Base-by-base conservation (phyloP, 192 early-diverging fungal genomes). In the Podila clonocystis region DNA sequence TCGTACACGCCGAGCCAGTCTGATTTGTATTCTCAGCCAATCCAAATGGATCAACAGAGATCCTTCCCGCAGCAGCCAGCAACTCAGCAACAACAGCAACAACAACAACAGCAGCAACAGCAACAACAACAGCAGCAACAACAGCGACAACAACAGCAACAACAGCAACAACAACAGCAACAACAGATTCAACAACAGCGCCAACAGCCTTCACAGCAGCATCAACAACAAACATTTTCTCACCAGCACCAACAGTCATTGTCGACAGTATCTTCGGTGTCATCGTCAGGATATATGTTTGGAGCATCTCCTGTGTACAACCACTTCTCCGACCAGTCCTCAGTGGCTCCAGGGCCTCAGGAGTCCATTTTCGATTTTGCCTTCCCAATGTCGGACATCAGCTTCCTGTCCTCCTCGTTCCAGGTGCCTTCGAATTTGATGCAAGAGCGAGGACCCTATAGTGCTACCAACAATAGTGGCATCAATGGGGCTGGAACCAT, bases 321-420 rank as follows among this genome's bases (percentile, higher is more conserved):
- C 26, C 65, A 68, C 28, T 68, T 55, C 15, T 57, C 68, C 15
- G 58, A 41, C 3, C 45, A 58, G 22, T 24, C 61, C 17, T 45
- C 75, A 9, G 30, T 38, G 5, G 49, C 55, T 8, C 62, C 36
- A n/a, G 77, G 68, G 29, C 61, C 66, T 1, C 31, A 52, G 9
- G 65, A 80, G 19, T 80, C 77, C 1, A 80, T 80, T 20, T 80
- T 80, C 68, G 77, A 80, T 34, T 80, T 80, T 69, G 77, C 77
- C 3, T 71, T 80, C 64, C 77, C 77, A 5, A 36, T 80, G 19
- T 65, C 68, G 9, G 77, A 80, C 20, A 22, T 80, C 31, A 80
- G 70, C 50, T 80, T 80, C 48, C 45, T 80, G 19, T 80, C 77
- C 26, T 71, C 68, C 12, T 80, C 77, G 17, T 80, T 80, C 57